Evolutionary conservation across 306 rosid genomes (phyloP).

Genomic region (Rosa lucieae): DNA sequence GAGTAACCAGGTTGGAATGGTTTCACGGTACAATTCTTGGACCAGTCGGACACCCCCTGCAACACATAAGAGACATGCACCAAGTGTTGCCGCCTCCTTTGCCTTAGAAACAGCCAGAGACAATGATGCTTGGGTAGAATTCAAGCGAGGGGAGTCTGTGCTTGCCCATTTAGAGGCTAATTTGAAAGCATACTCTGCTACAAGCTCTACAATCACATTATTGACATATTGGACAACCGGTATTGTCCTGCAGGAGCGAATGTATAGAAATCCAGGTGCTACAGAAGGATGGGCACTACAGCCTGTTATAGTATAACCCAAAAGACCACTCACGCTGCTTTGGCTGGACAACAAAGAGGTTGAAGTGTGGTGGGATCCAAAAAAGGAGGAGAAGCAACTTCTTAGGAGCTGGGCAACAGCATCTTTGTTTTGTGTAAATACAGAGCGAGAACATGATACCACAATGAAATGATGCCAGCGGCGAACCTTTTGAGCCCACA

Average conservation of each 20-base stretch:
- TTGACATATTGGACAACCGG: slow-evolving; percentile 45
- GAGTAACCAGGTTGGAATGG: slow-evolving; percentile 77
- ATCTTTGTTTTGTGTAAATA: slow-evolving; percentile 61
- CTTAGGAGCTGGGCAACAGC: slow-evolving; percentile 64
- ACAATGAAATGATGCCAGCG: slow-evolving; percentile 87
- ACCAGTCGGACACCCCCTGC: slow-evolving; percentile 67
- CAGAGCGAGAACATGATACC: slow-evolving; percentile 60
- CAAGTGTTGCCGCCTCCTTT: slow-evolving; percentile 63
- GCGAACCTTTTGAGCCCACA: slow-evolving; percentile 84
- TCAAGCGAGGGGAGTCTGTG: slow-evolving; percentile 34
- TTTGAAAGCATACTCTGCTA: slow-evolving; percentile 46
- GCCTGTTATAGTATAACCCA: slow-evolving; percentile 48
- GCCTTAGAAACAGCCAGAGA: slow-evolving; percentile 50
- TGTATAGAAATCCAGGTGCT: slow-evolving; percentile 76
- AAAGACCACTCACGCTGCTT: slow-evolving; percentile 60
- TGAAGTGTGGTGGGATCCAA: slow-evolving; percentile 42
- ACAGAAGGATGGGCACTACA: slow-evolving; percentile 40
- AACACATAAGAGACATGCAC: slow-evolving; percentile 59
- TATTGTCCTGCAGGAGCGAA: slow-evolving; percentile 58
- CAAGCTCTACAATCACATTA: slow-evolving; percentile 54
- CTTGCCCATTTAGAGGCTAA: slow-evolving; percentile 37
- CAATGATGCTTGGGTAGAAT: slow-evolving; percentile 49
- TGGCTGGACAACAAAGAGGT: slow-evolving; percentile 42
- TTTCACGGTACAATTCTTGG: slow-evolving; percentile 57
- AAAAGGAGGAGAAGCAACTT: slow-evolving; percentile 73